Percentiles rank a stretch among this genome's conserved stretches.
phyloP scores from a whole-genome alignment of 129 eudicot species.

The Chrysanthemum lavandulifolium region DNA sequence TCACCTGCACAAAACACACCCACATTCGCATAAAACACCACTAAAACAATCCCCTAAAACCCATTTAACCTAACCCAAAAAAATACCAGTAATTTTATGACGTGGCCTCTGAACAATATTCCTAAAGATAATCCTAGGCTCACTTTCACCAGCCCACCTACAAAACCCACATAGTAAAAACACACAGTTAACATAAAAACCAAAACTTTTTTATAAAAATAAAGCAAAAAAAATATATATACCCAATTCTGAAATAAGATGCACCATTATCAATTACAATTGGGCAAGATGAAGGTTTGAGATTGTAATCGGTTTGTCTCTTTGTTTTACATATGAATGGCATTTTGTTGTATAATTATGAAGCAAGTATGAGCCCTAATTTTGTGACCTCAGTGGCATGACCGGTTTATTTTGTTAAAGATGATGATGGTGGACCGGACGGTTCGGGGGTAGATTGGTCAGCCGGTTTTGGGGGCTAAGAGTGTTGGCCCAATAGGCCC shows the following conservation, averaged over 20 bases:
- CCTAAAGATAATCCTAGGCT: constrained; percentile 85
- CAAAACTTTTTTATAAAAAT: neutral
- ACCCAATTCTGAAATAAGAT: constrained; percentile 98
- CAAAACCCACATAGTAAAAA: constrained; percentile 2
- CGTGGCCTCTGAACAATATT: constrained; percentile 98
- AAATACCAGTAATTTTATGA: constrained; percentile 76
- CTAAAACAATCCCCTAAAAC: neutral
- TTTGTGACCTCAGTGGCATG: neutral
- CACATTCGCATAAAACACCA: neutral
- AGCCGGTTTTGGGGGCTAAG: too few species aligned
- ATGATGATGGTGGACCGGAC: constrained; percentile 25
- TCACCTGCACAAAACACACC: constrained; percentile 61
- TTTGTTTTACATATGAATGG: constrained; percentile 72
- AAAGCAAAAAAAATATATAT: neutral
- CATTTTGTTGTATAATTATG: constrained; percentile 30
- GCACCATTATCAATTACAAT: constrained; percentile 95
- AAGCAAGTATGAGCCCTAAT: constrained; percentile 38
- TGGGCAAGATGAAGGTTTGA: constrained; percentile 59
- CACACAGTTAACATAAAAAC: neutral
- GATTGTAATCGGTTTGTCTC: constrained; percentile 81
- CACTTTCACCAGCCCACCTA: constrained; percentile 98
- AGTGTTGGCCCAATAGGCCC: too few species aligned
- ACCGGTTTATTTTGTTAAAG: constrained; percentile 17
- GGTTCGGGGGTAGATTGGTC: neutral
- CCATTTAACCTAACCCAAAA: neutral